Conservation (phyloP, 108 stramenopile species). For the Seminavis robusta region DNA sequence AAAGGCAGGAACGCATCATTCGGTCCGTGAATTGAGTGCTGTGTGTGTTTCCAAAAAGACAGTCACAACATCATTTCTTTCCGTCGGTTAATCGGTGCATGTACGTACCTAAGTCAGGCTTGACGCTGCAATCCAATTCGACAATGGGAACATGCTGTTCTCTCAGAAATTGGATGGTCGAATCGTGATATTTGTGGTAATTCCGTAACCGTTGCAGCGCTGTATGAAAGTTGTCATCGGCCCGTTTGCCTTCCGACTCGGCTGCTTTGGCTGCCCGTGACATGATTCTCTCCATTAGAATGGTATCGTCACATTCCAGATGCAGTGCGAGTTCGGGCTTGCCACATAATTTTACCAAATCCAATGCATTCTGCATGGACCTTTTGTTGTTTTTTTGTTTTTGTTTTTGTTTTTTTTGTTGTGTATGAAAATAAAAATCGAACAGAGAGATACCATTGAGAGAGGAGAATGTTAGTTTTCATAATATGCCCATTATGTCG, state of each 20-base stretch:
- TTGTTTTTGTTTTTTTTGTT: no score
- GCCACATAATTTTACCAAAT: slow-evolving; percentile 72
- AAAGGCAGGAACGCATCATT: no score
- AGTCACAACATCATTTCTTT: no score
- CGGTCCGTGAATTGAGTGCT: no score
- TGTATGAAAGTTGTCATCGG: slow-evolving; percentile 82
- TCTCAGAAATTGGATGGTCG: slow-evolving; percentile 70
- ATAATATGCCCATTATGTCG: no score
- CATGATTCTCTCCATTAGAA: slow-evolving; percentile 75
- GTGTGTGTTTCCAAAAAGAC: no score
- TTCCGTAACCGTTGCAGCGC: slow-evolving; percentile 70
- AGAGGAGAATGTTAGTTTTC: no score
- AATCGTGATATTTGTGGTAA: slow-evolving; percentile 71
- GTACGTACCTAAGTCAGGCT: no score
- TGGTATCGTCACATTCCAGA: slow-evolving; percentile 74
- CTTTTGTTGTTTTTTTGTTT: no score
- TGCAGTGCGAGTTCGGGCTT: slow-evolving; percentile 76
- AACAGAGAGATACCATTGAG: no score
- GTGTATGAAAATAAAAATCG: no score
- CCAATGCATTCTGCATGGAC: slow-evolving; percentile 65
- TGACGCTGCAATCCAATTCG: slow-evolving; percentile 75
- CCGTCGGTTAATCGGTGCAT: no score
- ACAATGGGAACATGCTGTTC: slow-evolving; percentile 79
- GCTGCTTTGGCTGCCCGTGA: slow-evolving; percentile 38
- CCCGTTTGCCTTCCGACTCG: slow-evolving; percentile 19